Evolutionary conservation across 1,139 yeast species (phyloP).

Genomic region (Candida sp.): DNA sequence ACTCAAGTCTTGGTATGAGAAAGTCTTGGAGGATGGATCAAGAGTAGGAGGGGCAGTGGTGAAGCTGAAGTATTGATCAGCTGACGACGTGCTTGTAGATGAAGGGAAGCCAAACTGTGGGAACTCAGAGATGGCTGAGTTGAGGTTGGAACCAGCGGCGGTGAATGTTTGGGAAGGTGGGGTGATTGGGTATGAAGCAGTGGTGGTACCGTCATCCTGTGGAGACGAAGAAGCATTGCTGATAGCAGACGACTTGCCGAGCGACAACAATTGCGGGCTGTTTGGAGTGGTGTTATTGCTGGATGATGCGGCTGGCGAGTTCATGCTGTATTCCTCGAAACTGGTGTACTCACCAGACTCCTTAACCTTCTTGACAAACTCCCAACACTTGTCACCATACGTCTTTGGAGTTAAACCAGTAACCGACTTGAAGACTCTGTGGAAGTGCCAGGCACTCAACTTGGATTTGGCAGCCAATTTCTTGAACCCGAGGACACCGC

Average conservation of each 20-base stretch:
- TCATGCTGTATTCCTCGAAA: constrained; percentile 11
- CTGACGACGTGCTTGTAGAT: background rate
- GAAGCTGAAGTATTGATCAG: constrained; percentile 8
- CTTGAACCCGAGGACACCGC: constrained; percentile 88
- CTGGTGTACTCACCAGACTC: constrained; percentile 22
- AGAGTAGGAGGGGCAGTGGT: background rate
- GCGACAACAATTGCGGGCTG: background rate
- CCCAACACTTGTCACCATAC: constrained; percentile 89
- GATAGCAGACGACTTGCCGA: background rate
- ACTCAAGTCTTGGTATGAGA: constrained; percentile 31
- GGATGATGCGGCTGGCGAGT: constrained; percentile 3
- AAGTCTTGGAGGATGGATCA: constrained; percentile 20
- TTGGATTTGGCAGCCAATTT: constrained; percentile 87
- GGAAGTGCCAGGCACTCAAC: constrained; percentile 94
- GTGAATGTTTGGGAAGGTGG: constrained; percentile 12
- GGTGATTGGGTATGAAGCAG: constrained; percentile 9
- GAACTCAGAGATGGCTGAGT: constrained; percentile 9
- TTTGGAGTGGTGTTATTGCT: background rate
- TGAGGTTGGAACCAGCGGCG: constrained; percentile 6
- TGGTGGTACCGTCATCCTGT: background rate
- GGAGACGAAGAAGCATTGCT: background rate
- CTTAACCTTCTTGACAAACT: constrained; percentile 51
- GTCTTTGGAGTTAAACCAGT: constrained; percentile 89
- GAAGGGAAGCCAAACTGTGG: constrained; percentile 8
- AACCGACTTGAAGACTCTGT: constrained; percentile 83